phyloP scores from a whole-genome alignment of 2,329 filamentous ascomycete genomes.

The Hypoxylon sp. region DNA sequence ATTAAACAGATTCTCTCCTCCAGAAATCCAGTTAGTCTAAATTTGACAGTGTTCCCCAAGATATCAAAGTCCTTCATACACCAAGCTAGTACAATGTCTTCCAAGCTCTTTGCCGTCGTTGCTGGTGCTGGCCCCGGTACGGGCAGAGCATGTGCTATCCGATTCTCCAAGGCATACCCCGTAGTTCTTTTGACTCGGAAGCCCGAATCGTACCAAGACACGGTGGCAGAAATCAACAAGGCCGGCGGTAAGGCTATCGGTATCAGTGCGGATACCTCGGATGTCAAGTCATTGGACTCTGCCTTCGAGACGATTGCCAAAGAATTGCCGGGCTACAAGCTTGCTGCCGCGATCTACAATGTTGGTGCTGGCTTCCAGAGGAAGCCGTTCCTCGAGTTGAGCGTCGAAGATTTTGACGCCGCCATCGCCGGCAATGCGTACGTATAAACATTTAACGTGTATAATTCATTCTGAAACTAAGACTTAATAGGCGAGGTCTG shows the following conservation, averaged over 20 bases:
- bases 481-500: conserved; percentile 66
- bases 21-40: conserved; percentile 10
- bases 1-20: conserved; percentile 1
- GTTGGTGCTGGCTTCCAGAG: conserved; percentile 67
- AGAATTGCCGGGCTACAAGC: conserved; percentile 68
- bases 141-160: conserved; percentile 66
- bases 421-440: conserved; percentile 66
- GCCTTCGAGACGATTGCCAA: conserved; percentile 75
- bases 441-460: conserved; percentile 47
- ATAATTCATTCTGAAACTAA: conserved; percentile 30
- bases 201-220: conserved; percentile 73
- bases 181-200: conserved; percentile 82
- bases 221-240: conserved; percentile 77
- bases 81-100: conserved; percentile 42
- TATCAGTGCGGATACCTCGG: conserved; percentile 75
- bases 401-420: conserved; percentile 63
- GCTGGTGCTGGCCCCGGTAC: conserved; percentile 82
- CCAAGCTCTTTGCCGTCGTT: conserved; percentile 75
- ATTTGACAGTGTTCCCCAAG: conserved; percentile 10
- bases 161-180: conserved; percentile 76
- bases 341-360: conserved; percentile 80
- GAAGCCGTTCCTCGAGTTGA: conserved; percentile 73
- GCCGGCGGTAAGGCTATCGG: conserved; percentile 79
- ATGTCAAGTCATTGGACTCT: conserved; percentile 57
- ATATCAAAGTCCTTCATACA: conserved; percentile 23